Evolutionary conservation across 108 stramenopile genomes (phyloP), one percentile per base, ranked within the genome.

Genomic region (Schizochytrium sp.): DNA sequence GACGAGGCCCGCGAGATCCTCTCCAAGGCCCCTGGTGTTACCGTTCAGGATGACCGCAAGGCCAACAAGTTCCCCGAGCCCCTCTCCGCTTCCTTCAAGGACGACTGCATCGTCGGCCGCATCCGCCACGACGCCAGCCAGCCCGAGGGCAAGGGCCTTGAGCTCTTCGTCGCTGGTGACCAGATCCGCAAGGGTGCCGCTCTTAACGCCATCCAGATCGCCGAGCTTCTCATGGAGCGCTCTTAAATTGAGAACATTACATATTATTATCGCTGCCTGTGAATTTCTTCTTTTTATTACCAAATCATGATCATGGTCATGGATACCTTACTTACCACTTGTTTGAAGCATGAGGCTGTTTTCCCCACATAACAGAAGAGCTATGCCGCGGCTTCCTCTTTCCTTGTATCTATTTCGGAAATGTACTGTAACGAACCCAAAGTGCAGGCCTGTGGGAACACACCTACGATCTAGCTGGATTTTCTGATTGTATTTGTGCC

Each of bases 41-140:
- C 72, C n/a, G 90, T 92, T 56, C 87, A 83, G 61, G 92, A 92
- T 57, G 92, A 92, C 59, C 72, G 61, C 50, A 88, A 12, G 28
- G 46, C 56, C 41, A 61, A 89, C 87, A 28, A 46, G 38, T 91
- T 61, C 72, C 91, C 92, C 40, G 61, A 90, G 92, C 92, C 92
- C 42, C 89, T 92, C 53, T 41, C 12, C 10, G 87, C 89, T 46
- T 57, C 89, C 60, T 57, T 57, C 44, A n/a, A 89, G 46, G 91
- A 91, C 41, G 91, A 92, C 57, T 87, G 91, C 7, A n/a, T 59
- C 3, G 92, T 92, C 0, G 91, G 91, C 8, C 72, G 91, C 56
- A 57, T 91, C 87, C 19, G 91, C 12, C 72, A 91, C 72, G 88
- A 89, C 42, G 15, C 42, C 41, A 46, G 42, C 55, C 87, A 88